Percentiles rank a stretch among this genome's conserved stretches.
These are phyloP conservation scores for Cladorrhinum samala DNA, from an alignment of 495 filamentous ascomycete genomes.

Conservation along the genomic window DNA sequence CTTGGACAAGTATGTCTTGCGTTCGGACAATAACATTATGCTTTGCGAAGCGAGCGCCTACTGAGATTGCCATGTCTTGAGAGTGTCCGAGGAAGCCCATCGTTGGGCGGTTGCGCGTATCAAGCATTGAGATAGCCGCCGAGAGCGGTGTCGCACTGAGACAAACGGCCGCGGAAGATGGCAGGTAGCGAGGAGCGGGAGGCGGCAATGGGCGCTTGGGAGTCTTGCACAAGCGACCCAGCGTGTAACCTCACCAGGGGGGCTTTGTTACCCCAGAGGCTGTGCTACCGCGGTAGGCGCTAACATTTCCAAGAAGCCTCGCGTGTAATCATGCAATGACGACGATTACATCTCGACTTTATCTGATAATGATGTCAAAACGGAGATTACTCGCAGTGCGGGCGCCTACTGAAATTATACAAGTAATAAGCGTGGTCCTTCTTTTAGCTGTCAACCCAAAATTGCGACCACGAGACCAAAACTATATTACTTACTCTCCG, in stretches of 20 bases:
- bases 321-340: background rate
- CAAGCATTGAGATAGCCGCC: conserved; percentile 8
- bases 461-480: background rate
- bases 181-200: background rate
- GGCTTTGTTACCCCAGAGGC: background rate
- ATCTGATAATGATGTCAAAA: background rate
- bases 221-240: background rate
- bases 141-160: background rate
- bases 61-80: conserved; percentile 27
- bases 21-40: conserved; percentile 3
- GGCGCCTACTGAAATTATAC: background rate
- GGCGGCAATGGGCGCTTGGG: background rate
- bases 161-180: background rate
- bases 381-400: background rate
- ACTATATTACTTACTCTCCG: background rate
- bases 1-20: no score
- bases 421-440: background rate
- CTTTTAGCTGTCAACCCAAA: background rate
- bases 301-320: background rate
- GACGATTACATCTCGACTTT: background rate
- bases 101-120: conserved; percentile 8
- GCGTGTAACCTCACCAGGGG: background rate
- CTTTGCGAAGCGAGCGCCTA: conserved; percentile 22
- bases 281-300: background rate
- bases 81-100: conserved; percentile 10